These are phyloP conservation scores for Beverwykella pulmonaria DNA, from an alignment of 495 filamentous ascomycete genomes.

Conservation along the genomic window DNA sequence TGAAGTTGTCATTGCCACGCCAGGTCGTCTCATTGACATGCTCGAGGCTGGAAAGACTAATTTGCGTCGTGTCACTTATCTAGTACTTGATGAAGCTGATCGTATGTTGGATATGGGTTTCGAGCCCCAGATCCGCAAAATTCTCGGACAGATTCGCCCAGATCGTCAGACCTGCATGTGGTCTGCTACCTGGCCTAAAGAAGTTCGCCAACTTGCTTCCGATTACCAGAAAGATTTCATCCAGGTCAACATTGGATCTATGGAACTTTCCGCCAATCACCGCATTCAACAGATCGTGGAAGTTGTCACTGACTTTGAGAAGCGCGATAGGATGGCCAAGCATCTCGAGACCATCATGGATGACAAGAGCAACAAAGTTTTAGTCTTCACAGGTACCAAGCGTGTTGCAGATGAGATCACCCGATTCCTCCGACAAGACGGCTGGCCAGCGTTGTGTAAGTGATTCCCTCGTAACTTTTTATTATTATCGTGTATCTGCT, in stretches of 20 bases:
- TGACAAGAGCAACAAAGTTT: constrained; percentile 85
- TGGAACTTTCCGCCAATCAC: constrained; percentile 96
- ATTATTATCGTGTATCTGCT: constrained; percentile 44
- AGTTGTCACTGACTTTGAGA: constrained; percentile 93
- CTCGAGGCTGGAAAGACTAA: constrained; percentile 96
- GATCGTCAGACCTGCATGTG: constrained; percentile 99
- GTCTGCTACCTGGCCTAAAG: constrained; percentile 99
- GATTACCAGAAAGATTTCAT: constrained; percentile 97
- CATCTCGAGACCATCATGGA: constrained; percentile 99
- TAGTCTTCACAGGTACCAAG: constrained; percentile 98
- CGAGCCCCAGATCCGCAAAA: constrained; percentile 89
- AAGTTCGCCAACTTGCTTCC: constrained; percentile 90
- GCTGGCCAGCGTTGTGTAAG: constrained; percentile 97
- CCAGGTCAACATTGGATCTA: constrained; percentile 97
- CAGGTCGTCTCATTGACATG: constrained; percentile 98
- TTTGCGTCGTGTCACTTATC: constrained; percentile 92
- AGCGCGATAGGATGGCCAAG: constrained; percentile 96
- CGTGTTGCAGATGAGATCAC: constrained; percentile 98
- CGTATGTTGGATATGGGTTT: constrained; percentile 94
- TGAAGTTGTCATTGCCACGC: constrained; percentile 93
- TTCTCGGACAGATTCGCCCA: constrained; percentile 94
- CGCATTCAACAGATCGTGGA: constrained; percentile 97
- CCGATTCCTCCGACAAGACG: constrained; percentile 96
- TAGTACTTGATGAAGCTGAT: constrained; percentile 88
- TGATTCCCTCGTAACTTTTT: constrained; percentile 19